phyloP scores from a whole-genome alignment of 129 eudicot species.

The Flaveria bidentis region DNA sequence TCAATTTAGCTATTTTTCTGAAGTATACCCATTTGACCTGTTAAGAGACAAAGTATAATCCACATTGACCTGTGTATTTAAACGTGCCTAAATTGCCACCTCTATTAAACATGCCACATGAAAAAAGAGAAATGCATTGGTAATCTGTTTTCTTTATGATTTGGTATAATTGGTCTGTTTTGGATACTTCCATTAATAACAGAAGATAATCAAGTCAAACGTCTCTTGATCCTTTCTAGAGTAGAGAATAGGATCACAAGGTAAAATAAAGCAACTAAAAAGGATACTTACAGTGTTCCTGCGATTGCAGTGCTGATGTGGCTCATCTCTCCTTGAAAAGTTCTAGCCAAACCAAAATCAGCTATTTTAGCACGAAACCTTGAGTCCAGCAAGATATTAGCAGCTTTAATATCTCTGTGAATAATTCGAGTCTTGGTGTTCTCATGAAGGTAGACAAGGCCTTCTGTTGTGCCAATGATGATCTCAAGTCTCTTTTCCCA shows the following conservation, averaged over 20 bases:
- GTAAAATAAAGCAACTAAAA: conserved; percentile 11
- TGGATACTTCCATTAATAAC: not conserved
- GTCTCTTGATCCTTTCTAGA: not conserved
- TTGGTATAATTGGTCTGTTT: not conserved
- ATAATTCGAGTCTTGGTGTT: conserved; percentile 62
- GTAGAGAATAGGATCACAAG: conserved; percentile 1
- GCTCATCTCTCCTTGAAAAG: conserved; percentile 81
- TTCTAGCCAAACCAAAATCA: conserved; percentile 88
- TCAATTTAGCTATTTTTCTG: not conserved
- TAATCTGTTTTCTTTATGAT: not conserved
- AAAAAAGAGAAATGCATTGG: not conserved
- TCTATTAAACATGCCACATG: not conserved
- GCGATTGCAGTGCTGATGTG: conserved; percentile 89
- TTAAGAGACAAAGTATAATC: not conserved
- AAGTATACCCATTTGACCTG: not conserved
- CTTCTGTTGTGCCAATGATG: conserved; percentile 71
- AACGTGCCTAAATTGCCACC: not conserved
- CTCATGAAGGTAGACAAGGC: conserved; percentile 86
- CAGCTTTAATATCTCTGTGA: conserved; percentile 79
- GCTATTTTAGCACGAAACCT: conserved; percentile 80
- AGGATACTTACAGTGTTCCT: conserved; percentile 66
- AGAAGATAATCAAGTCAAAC: not conserved
- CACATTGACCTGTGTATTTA: not conserved
- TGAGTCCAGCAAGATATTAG: conserved; percentile 72
- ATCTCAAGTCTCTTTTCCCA: conserved; percentile 73